Evolutionary conservation across 1,284 basidiomycete species (phyloP), one percentile per base, ranked within the genome.

Genomic region (Ganoderma resinaceum): DNA sequence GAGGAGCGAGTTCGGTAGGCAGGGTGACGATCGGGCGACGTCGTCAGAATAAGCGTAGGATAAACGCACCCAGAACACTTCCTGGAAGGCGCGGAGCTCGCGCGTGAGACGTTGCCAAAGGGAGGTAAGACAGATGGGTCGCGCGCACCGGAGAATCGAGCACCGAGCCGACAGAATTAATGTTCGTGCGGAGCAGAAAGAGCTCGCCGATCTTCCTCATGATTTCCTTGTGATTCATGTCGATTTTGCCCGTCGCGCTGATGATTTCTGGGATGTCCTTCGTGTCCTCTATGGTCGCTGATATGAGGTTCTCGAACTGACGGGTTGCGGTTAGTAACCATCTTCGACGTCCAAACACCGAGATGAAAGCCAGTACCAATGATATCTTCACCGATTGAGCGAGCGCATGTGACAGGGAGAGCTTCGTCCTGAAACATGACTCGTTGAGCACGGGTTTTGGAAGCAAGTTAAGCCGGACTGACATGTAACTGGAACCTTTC

Each of bases 351-450:
- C n/a, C 58, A 40, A 40, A 40, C n/a, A 8, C 58, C 58, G 58
- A 29, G 20, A 60, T 26, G 61, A 38, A 66, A 38, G 26, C 83
- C 65, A n/a, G n/a, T 71, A 93, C 93, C 77, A 97, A 82, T 23
- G 95, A 97, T 79, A 99, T 98, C 83, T 98, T 99, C 75, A 97
- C 96, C 18, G 95, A 97, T 85, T 98, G 97, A 8, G 96, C 92
- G 43, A 99, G 87, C 0, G 96, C 96, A 79, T 99, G 96, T 18
- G 96, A 98, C 40, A 99, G 83, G 1, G 96, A 96, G 12, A 99
- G 85, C 80, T 98, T 99, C 12, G 96, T 98, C 95, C 95, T 97
- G 76, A 23, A 52, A 40, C 43, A 52, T 33, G 46, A 42, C 37
- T 76, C 73, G 63, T 74, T 69, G 76, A 63, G 67, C 66, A 37